Evolutionary conservation across 768 basidiomycete species (phyloP), one percentile per base, ranked within the genome.

Genomic region (Kwoniella botswanensis): DNA sequence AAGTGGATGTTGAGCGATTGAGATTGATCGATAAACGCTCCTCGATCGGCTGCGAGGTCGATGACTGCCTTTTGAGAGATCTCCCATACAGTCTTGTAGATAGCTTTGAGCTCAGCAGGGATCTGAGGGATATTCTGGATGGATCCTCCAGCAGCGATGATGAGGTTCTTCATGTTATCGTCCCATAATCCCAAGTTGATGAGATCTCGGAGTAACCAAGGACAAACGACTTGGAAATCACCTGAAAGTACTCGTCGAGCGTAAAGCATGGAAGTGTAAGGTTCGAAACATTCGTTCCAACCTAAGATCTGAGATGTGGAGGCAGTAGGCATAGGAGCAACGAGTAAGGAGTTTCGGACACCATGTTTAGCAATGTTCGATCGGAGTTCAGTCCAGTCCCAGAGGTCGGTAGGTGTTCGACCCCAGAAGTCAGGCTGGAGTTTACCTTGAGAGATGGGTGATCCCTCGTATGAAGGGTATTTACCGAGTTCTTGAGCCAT

Each of bases 31-130:
- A 98, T 97, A 86, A 90, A 99, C 1, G 97, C 94, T 50, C 95
- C 96, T 71, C 97, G 94, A 83, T 99, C 97, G n/a, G 97, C 97
- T 63, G 97, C 92, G 76, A 99, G 88, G 86, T 99, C 97, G 69
- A 99, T 90, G 74, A 99, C 90, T 82, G 93, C 94, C 92, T 98
- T 98, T 86, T 98, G 96, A 56, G 89, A 91, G 84, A 99, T 95
- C 86, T 99, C 96, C 96, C 96, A 99, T 60, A 98, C 96, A n/a
- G 96, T 99, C 87, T 98, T 98, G 89, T 99, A 99, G 86, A 99
- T 94, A 0, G 93, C 92, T 85, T 97, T 98, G 85, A 95, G 87
- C 74, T 97, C 89, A 68, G 90, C 90, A 1, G 96, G 95, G 75
- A 98, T 93, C 58, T 81, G 88, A 29, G 93, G 90, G 75, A 98